Conservation (phyloP, 169 alveolate genomes). For the Eimeria zaria region DNA sequence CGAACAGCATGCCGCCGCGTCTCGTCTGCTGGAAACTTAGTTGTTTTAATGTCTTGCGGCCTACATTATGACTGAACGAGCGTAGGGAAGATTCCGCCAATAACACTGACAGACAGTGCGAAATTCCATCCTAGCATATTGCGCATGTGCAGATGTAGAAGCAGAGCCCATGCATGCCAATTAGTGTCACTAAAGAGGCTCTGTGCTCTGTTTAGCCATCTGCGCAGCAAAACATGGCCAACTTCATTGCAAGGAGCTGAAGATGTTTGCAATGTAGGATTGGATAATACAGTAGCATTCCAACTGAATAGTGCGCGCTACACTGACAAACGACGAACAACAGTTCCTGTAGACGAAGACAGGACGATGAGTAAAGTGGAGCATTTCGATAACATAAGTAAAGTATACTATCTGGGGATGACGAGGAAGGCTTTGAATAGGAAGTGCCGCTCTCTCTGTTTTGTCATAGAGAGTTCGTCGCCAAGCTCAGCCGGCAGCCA, state of each 20-base stretch:
- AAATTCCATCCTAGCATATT: too few relatives aligned
- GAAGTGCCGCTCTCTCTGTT: not conserved
- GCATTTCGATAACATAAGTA: not conserved
- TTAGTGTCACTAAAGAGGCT: not conserved
- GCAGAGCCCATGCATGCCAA: not conserved
- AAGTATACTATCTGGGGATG: not conserved
- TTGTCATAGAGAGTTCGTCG: not conserved
- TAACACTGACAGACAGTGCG: too few relatives aligned
- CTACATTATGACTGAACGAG: too few relatives aligned
- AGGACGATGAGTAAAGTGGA: not conserved
- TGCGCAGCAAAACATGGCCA: not conserved
- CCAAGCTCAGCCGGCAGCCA: not conserved
- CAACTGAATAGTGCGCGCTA: not conserved
- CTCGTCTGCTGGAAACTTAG: too few relatives aligned
- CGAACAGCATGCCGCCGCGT: too few relatives aligned
- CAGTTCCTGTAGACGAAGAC: not conserved
- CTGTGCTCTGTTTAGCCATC: not conserved
- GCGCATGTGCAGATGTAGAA: not conserved
- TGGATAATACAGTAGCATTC: not conserved
- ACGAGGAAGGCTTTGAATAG: too few relatives aligned
- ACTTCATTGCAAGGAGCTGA: not conserved
- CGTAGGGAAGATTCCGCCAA: too few relatives aligned
- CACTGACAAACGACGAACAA: not conserved
- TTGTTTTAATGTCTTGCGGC: too few relatives aligned
- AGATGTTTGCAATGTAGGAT: not conserved